Evolutionary conservation across 2,329 filamentous ascomycete species (phyloP), one percentile per base, ranked within the genome.

Genomic region (Talaromyces sp.): DNA sequence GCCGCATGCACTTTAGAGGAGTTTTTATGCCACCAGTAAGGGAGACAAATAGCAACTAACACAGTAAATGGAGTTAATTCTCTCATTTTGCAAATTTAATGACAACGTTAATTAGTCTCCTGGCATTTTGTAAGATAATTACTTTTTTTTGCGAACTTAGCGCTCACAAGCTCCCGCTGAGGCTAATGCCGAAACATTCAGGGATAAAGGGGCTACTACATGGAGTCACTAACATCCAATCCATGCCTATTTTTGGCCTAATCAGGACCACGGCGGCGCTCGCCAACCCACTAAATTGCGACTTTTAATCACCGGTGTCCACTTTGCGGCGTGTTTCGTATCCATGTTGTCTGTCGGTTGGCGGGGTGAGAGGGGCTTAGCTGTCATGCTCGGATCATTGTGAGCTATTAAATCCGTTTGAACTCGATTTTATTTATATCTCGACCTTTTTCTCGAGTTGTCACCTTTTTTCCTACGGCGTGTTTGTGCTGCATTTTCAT

Each of bases 321-420:
- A 56, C 50, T 56, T 13, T 56, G 27, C 16, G 48, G 48, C 50
- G 50, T 35, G 27, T 37, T 56, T 37, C 50, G 50, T 52, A 33
- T 31, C 48, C 24, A n/a, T 52, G 48, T 52, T 33, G 48, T 52
- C 48, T 33, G 22, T 31, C 24, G 3, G 31, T 56, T 56, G 50
- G 50, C 31, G 50, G 50, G 50, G 31, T 56, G 27, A 52, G 50
- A 56, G 50, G 50, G 50, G 50, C 50, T 56, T 56, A 35, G 31
- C 50, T 56, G 50, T 56, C 50, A 56, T 6, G 16, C 27, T 54
- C 48, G 27, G 48, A 35, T 11, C 6, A 19, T 37, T 19, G 22
- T 35, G 31, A 56, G 50, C 31, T 19, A 37, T 19, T 35, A 56
- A 45, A 31, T 31, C 27, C 27, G 14, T 19, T 16, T 43, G 27